Evolutionary conservation across 495 filamentous ascomycete species (phyloP).

Genomic region (Tuber melanosporum): DNA sequence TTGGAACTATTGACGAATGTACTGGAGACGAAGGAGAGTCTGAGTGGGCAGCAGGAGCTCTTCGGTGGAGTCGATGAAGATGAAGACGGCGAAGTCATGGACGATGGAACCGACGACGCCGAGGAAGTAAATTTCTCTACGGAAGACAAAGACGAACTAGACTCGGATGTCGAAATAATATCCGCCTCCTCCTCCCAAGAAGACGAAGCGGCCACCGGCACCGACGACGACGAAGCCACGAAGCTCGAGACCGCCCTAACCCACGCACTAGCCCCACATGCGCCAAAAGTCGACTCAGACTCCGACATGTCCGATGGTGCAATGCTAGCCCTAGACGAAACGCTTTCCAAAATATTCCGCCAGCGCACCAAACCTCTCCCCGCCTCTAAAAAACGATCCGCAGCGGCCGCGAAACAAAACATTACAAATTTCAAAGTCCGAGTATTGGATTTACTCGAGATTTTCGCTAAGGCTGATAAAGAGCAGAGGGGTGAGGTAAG

Average conservation of each 20-base stretch:
- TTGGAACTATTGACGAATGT: conserved; percentile 68
- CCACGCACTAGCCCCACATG: conserved; percentile 60
- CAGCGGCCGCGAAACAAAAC: conserved; percentile 76
- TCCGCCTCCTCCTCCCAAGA: conserved; percentile 5
- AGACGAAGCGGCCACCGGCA: conserved; percentile 23
- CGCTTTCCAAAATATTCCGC: conserved; percentile 74
- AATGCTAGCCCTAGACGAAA: conserved; percentile 82
- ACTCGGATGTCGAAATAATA: conserved; percentile 46
- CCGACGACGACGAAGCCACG: conserved; percentile 24
- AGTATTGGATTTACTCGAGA: conserved; percentile 76
- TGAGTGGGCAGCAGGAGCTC: conserved; percentile 74
- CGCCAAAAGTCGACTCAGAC: conserved; percentile 50
- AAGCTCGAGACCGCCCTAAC: conserved; percentile 72
- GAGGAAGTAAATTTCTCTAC: conserved; percentile 29
- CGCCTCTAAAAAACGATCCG: conserved; percentile 60
- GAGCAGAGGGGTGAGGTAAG: conserved; percentile 45
- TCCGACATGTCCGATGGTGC: conserved; percentile 89
- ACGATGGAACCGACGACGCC: conserved; percentile 45
- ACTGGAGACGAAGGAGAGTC: conserved; percentile 69
- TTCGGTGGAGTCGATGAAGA: conserved; percentile 72
- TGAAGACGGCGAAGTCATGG: conserved; percentile 47
- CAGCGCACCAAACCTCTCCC: conserved; percentile 52
- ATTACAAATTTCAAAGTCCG: conserved; percentile 93
- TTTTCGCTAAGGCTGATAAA: conserved; percentile 76
- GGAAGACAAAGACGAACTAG: conserved; percentile 38